These are phyloP conservation scores for Lactarius trivialis DNA, from an alignment of 768 basidiomycete species.

Conservation along the genomic window DNA sequence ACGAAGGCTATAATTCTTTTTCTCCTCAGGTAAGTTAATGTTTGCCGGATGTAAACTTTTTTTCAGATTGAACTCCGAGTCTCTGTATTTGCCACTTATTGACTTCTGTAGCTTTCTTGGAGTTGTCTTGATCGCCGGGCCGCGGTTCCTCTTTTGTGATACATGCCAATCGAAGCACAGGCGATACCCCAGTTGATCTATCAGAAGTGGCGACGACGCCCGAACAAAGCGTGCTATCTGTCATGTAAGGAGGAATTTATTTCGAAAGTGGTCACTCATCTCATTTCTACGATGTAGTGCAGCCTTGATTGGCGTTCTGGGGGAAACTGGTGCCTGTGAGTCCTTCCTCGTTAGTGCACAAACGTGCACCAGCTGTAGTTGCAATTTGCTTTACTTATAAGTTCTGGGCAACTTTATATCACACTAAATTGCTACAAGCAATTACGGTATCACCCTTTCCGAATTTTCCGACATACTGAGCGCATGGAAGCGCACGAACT, in stretches of 20 bases:
- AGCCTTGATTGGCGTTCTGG: constrained; percentile 59
- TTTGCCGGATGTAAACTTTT: constrained; percentile 41
- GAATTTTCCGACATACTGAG: too few relatives aligned
- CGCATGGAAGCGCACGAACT: too few relatives aligned
- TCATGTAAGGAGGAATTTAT: constrained; percentile 38
- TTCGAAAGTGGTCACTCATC: neutral
- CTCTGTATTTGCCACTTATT: neutral
- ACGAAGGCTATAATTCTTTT: constrained; percentile 55
- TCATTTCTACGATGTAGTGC: constrained; percentile 34
- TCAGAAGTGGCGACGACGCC: constrained; percentile 24
- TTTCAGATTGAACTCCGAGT: neutral
- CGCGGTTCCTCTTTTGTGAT: constrained; percentile 53
- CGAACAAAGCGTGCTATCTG: constrained; percentile 47
- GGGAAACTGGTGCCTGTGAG: constrained; percentile 65
- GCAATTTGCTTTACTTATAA: neutral
- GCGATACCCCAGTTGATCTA: neutral
- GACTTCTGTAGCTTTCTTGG: constrained; percentile 61
- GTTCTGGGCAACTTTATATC: too few relatives aligned
- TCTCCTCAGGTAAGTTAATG: constrained; percentile 46
- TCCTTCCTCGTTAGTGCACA: constrained; percentile 4
- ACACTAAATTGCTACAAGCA: too few relatives aligned
- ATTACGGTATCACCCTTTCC: too few relatives aligned
- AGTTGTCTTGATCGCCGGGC: constrained; percentile 76
- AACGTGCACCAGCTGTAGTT: neutral
- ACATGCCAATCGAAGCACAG: neutral